A percentile compares a stretch with the other conserved stretches of the same genome.
phyloP scores from a whole-genome alignment of 1,139 yeast genomes.

The Debaryomyces sp. region DNA sequence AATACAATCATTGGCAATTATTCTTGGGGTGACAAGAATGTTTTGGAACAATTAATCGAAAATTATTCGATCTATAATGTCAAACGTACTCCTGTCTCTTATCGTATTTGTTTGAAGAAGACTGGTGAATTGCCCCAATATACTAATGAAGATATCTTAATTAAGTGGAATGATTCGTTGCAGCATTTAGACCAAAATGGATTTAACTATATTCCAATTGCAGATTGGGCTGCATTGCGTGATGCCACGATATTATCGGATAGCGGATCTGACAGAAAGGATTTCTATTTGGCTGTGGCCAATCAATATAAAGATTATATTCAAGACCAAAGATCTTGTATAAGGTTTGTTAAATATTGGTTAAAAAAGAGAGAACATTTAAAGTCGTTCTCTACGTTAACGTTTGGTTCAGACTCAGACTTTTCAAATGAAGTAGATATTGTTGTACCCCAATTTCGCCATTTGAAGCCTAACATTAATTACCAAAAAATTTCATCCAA shows the following conservation, averaged over 20 bases:
- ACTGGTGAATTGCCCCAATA: constrained; percentile 62
- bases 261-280: constrained; percentile 46
- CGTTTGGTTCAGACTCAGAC: constrained; percentile 20
- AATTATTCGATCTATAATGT: constrained; percentile 63
- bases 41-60: constrained; percentile 64
- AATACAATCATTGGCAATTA: constrained; percentile 75
- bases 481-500: constrained; percentile 26
- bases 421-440: constrained; percentile 25
- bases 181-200: constrained; percentile 54
- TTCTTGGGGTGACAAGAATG: constrained; percentile 67
- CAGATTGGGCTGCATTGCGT: constrained; percentile 87
- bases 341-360: constrained; percentile 40
- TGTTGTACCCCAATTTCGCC: constrained; percentile 26
- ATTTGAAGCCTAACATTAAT: constrained; percentile 33
- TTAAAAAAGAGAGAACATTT: constrained; percentile 25
- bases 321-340: constrained; percentile 39
- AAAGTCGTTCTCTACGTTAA: constrained; percentile 23
- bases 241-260: constrained; percentile 68
- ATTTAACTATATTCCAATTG: constrained; percentile 68
- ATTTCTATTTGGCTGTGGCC: constrained; percentile 61
- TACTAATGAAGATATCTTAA: constrained; percentile 55
- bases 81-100: constrained; percentile 68
- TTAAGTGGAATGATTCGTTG: constrained; percentile 64
- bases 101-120: constrained; percentile 76
- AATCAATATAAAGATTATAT: constrained; percentile 50